Percentiles rank a stretch among this genome's conserved stretches.
Conservation (phyloP, 2,329 filamentous ascomycete species). For the Tricladium varicosporioides region DNA sequence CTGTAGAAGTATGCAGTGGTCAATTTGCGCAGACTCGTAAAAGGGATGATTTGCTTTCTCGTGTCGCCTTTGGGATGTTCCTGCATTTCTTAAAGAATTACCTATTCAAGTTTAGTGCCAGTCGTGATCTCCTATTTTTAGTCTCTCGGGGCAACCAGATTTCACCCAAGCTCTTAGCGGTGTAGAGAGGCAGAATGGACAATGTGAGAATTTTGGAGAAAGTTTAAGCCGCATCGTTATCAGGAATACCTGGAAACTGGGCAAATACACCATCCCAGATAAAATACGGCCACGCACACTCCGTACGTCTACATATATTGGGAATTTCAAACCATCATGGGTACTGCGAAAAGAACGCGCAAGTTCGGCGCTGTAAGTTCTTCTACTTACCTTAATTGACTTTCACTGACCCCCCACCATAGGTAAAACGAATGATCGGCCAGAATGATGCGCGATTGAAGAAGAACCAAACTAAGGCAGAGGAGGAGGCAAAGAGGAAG, state of each 20-base stretch:
- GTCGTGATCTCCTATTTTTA: conserved; percentile 7
- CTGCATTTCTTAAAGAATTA: conserved; percentile 12
- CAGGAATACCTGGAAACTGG: too few species aligned
- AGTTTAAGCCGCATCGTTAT: neutral
- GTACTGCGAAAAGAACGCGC: conserved; percentile 83
- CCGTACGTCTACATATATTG: neutral
- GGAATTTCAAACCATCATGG: conserved; percentile 49
- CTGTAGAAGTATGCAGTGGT: neutral
- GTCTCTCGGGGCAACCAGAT: conserved; percentile 14
- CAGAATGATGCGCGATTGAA: conserved; percentile 78
- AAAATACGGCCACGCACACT: too few species aligned
- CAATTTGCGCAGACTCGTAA: conserved; percentile 7
- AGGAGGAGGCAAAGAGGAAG: conserved; percentile 58
- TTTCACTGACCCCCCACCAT: conserved; percentile 19
- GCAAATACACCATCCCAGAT: too few species aligned
- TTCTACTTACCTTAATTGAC: conserved; percentile 16
- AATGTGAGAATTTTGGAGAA: conserved; percentile 1
- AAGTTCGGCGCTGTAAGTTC: conserved; percentile 72
- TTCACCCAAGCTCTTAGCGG: neutral
- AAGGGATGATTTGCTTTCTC: conserved; percentile 7
- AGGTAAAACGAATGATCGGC: conserved; percentile 78
- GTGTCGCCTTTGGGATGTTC: conserved; percentile 16
- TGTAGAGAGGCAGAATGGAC: conserved; percentile 1
- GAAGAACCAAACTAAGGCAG: conserved; percentile 71
- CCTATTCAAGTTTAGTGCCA: conserved; percentile 4